Evolutionary conservation across 208 protist species (phyloP).

Genomic region (Crithidia brevicula): DNA sequence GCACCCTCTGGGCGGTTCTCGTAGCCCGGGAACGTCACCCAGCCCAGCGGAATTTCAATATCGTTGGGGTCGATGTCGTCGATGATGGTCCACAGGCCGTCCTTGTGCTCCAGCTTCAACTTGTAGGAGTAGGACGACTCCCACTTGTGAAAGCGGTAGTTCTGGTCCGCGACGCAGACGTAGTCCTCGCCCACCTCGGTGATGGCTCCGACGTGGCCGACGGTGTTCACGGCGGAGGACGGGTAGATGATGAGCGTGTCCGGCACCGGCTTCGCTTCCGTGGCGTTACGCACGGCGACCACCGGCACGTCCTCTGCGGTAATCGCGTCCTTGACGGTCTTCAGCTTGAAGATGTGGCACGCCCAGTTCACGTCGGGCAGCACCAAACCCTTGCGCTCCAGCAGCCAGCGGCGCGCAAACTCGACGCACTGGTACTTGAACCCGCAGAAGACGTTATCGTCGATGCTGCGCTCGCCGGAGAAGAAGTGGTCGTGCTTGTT

Average conservation of each 20-base stretch:
- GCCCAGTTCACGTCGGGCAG: constrained; percentile 87
- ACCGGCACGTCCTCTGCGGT: constrained; percentile 61
- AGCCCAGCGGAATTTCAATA: constrained; percentile 72
- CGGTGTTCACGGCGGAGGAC: constrained; percentile 43
- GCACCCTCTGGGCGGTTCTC: constrained; percentile 54
- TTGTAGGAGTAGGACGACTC: constrained; percentile 56
- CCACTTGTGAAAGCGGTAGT: constrained; percentile 89
- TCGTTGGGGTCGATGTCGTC: constrained; percentile 60
- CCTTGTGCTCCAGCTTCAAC: constrained; percentile 52
- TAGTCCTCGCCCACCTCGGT: constrained; percentile 87
- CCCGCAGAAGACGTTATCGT: constrained; percentile 78
- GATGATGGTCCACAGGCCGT: constrained; percentile 69
- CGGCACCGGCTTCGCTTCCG: constrained; percentile 57
- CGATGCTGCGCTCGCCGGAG: constrained; percentile 83
- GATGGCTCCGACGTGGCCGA: constrained; percentile 85
- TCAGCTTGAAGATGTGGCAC: constrained; percentile 78
- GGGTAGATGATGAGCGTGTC: constrained; percentile 85
- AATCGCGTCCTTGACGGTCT: constrained; percentile 61
- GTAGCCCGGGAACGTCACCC: constrained; percentile 83
- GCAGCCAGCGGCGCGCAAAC: constrained; percentile 88
- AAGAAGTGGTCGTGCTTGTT: constrained; percentile 90
- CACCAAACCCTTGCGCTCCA: constrained; percentile 77
- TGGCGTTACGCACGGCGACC: constrained; percentile 60
- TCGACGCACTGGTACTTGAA: constrained; percentile 93
- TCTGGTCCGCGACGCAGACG: constrained; percentile 86